Conservation (phyloP, 345 rosid species). For the Camelina laxa region DNA sequence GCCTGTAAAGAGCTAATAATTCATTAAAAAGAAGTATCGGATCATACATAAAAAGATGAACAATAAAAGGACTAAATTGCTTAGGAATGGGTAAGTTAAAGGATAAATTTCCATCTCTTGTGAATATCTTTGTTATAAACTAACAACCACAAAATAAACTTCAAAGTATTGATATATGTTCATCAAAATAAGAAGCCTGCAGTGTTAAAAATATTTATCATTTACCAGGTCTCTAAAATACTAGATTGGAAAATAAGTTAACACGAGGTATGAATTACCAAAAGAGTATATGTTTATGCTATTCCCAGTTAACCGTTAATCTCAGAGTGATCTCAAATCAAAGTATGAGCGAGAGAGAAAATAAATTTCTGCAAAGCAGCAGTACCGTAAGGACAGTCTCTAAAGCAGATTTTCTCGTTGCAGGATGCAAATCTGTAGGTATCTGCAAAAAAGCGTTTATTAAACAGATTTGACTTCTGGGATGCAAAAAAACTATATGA, state of each 20-base stretch:
- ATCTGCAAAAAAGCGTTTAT: conserved; percentile 59
- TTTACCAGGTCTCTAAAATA: not conserved
- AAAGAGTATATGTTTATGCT: conserved; percentile 8
- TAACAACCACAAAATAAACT: not conserved
- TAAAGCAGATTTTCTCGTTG: conserved; percentile 84
- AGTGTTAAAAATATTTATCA: not conserved
- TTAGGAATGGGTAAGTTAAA: not conserved
- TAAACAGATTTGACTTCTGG: conserved; percentile 19
- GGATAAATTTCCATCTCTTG: too few species aligned
- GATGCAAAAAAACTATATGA: not conserved
- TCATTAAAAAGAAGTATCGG: not conserved
- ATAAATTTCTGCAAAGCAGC: conserved; percentile 20
- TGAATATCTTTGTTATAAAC: not conserved
- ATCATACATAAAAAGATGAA: not conserved
- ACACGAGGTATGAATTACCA: conserved; percentile 1
- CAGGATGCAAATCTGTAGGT: conserved; percentile 94
- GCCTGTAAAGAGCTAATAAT: conserved; percentile 10
- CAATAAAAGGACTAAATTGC: not conserved
- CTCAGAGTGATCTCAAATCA: not conserved
- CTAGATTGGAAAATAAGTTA: not conserved
- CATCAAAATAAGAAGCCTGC: not conserved
- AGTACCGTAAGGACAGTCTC: conserved; percentile 98
- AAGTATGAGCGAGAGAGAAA: conserved; percentile 17
- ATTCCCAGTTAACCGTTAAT: not conserved
- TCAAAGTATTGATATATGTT: not conserved